A percentile compares a stretch with the other conserved stretches of the same genome.
phyloP scores from a whole-genome alignment of 2,329 filamentous ascomycete species.

The Tolypocladium endophyticum region DNA sequence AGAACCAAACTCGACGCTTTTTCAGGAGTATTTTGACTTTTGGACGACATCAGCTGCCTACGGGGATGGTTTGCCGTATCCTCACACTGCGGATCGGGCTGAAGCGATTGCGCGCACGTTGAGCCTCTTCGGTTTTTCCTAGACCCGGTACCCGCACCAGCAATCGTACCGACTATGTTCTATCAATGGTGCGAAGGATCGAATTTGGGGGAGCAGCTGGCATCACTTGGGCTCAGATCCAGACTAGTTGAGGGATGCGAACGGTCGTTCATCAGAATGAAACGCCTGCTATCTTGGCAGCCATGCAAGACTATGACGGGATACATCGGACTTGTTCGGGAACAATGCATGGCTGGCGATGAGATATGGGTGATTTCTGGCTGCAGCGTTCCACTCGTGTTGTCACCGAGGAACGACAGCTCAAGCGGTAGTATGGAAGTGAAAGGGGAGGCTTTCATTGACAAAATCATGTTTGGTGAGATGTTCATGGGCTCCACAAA shows the following conservation, averaged over 20 bases:
- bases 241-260: background rate
- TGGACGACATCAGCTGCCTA: background rate
- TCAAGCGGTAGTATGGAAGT: background rate
- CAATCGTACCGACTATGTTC: background rate
- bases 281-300: background rate
- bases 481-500: background rate
- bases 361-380: background rate
- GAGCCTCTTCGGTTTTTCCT: background rate
- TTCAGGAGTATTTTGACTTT: background rate
- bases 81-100: background rate
- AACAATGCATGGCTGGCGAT: background rate
- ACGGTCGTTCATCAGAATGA: background rate
- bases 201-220: background rate
- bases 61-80: background rate
- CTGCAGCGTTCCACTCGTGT: background rate
- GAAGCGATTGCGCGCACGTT: background rate
- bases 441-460: background rate
- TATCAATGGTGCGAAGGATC: background rate
- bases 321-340: background rate
- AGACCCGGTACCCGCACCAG: background rate
- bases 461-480: background rate
- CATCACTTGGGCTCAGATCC: background rate
- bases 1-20: background rate
- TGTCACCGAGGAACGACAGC: background rate
- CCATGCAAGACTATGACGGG: background rate